phyloP scores from a whole-genome alignment of 768 basidiomycete genomes.

The Cystoderma amianthinum region DNA sequence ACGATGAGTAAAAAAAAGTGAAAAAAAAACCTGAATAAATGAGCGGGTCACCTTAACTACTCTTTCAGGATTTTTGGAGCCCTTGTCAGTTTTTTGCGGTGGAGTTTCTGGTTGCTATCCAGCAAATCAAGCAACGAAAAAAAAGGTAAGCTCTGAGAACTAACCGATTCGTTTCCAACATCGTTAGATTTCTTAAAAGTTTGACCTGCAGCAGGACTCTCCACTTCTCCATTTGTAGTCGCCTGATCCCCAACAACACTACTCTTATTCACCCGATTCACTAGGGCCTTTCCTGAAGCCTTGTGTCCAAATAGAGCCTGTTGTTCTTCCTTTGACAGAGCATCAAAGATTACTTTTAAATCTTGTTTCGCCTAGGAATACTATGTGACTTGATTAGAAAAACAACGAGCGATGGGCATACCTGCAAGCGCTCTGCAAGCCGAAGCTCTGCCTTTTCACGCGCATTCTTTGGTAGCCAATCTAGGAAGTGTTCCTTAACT shows the following conservation, averaged over 20 bases:
- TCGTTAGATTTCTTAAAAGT: constrained; percentile 24
- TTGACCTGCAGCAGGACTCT: constrained; percentile 20
- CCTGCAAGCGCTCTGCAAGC: constrained; percentile 59
- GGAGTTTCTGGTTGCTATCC: not conserved
- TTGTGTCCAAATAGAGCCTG: constrained; percentile 50
- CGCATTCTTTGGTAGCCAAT: constrained; percentile 63
- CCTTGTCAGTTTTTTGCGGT: constrained; percentile 17
- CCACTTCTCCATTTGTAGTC: constrained; percentile 16
- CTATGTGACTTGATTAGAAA: constrained; percentile 1
- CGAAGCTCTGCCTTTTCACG: constrained; percentile 57
- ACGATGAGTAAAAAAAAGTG: no score
- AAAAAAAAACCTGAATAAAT: no score
- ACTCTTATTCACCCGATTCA: constrained; percentile 23
- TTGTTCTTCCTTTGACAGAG: constrained; percentile 50
- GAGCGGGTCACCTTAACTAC: constrained; percentile 54
- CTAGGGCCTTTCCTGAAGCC: constrained; percentile 24
- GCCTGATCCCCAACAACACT: constrained; percentile 14
- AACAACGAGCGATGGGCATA: constrained; percentile 27
- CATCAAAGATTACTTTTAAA: constrained; percentile 45
- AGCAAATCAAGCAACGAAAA: not conserved
- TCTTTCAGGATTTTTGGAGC: constrained; percentile 59
- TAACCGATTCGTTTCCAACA: constrained; percentile 33
- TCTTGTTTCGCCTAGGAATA: constrained; percentile 50
- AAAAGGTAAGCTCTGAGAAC: constrained; percentile 6
- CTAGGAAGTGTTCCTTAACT: constrained; percentile 47